phyloP scores from a whole-genome alignment of 2,329 filamentous ascomycete genomes.

The Exophiala sideris region DNA sequence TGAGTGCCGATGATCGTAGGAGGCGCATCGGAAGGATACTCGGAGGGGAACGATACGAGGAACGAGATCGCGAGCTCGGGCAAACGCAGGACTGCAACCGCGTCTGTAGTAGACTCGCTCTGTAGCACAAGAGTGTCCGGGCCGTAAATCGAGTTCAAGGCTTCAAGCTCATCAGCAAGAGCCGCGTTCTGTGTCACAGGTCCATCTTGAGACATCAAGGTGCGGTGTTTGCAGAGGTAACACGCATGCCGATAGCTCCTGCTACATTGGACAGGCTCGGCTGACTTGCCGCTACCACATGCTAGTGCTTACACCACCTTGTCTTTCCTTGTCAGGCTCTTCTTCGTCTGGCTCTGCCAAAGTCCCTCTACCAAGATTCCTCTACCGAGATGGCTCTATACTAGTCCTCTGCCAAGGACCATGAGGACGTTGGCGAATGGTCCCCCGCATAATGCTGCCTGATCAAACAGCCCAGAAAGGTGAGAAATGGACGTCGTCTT shows the following conservation, averaged over 20 bases:
- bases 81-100: constrained; percentile 65
- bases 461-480: too few relatives aligned
- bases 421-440: too few relatives aligned
- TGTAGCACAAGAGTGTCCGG: constrained; percentile 33
- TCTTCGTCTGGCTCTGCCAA: too few relatives aligned
- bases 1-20: constrained; percentile 75
- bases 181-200: constrained; percentile 33
- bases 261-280: background rate
- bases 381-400: too few relatives aligned
- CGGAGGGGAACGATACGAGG: constrained; percentile 63
- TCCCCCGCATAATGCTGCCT: too few relatives aligned
- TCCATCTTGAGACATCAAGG: constrained; percentile 9
- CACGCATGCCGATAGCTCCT: background rate
- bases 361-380: too few relatives aligned
- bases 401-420: too few relatives aligned
- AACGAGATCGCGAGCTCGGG: constrained; percentile 52
- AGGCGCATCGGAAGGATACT: constrained; percentile 69
- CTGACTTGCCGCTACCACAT: background rate
- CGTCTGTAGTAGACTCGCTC: constrained; percentile 18
- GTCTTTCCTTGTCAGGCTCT: background rate
- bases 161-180: constrained; percentile 46
- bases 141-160: constrained; percentile 58
- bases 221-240: background rate
- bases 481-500: too few relatives aligned
- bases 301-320: background rate